Percentiles rank a stretch among this genome's conserved stretches.
phyloP scores from a whole-genome alignment of 2,329 filamentous ascomycete species.

The Scedosporium dehoogii region DNA sequence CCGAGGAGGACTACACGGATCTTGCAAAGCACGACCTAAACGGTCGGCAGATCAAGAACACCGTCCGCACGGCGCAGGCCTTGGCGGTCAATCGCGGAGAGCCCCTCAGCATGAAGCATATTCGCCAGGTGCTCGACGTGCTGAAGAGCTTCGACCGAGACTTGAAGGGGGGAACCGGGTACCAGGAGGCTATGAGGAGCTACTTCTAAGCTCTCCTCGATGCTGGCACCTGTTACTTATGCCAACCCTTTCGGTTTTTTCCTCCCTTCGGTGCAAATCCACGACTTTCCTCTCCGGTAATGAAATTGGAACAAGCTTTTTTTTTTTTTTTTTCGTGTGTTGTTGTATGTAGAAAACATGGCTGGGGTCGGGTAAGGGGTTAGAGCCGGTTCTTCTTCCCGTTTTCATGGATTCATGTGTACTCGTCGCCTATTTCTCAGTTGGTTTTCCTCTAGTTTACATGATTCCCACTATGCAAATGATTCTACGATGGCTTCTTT shows the following conservation, averaged over 20 bases:
- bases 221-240: background rate
- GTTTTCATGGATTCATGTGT: background rate
- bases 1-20: constrained; percentile 54
- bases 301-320: background rate
- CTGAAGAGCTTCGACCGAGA: constrained; percentile 76
- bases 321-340: background rate
- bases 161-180: constrained; percentile 70
- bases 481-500: background rate
- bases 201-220: constrained; percentile 42
- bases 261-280: background rate
- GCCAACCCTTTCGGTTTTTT: too few species aligned
- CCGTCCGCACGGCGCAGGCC: constrained; percentile 61
- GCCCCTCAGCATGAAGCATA: constrained; percentile 65
- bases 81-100: constrained; percentile 68
- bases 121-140: constrained; percentile 74
- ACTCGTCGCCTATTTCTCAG: background rate
- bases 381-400: background rate
- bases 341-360: background rate
- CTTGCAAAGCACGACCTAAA: constrained; percentile 58
- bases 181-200: constrained; percentile 74
- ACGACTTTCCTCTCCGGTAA: background rate
- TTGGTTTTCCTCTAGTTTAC: background rate
- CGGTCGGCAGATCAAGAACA: constrained; percentile 73
- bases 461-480: background rate
- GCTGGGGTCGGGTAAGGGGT: background rate